phyloP scores from a whole-genome alignment of 2,329 filamentous ascomycete species.

The Colletotrichum spinosum region DNA sequence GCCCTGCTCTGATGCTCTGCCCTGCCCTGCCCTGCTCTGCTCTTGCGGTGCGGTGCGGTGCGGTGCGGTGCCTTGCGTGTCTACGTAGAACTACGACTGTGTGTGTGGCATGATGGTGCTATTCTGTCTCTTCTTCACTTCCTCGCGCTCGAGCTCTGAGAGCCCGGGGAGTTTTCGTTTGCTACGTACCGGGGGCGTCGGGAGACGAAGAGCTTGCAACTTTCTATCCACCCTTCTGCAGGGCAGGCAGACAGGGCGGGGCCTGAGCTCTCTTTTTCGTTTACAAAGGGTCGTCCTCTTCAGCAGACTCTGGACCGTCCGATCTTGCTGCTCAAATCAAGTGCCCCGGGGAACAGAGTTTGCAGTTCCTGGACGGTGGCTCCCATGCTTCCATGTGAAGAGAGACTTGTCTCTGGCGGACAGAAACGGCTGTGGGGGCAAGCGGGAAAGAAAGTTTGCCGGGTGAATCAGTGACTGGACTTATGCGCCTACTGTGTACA shows the following conservation, averaged over 20 bases:
- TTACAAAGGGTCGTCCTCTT: slow-evolving; percentile 21
- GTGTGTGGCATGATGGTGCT: not conserved
- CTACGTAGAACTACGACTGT: too few relatives aligned
- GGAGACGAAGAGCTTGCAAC: not conserved
- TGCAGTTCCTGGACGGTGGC: slow-evolving; percentile 28
- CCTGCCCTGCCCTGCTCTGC: too few relatives aligned
- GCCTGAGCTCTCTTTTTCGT: slow-evolving; percentile 26
- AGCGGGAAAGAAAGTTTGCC: slow-evolving; percentile 30
- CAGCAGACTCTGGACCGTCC: slow-evolving; percentile 26
- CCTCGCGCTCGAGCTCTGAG: slow-evolving; percentile 27
- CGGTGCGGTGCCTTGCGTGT: too few relatives aligned
- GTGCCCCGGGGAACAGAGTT: slow-evolving; percentile 22
- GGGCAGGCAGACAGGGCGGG: not conserved
- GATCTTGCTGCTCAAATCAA: slow-evolving; percentile 27
- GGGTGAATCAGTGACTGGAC: slow-evolving; percentile 33
- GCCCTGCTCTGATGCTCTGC: not conserved
- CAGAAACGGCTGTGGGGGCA: slow-evolving; percentile 34
- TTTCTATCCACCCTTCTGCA: not conserved
- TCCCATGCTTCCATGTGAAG: slow-evolving; percentile 37
- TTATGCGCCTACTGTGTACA: slow-evolving; percentile 22
- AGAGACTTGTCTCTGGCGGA: slow-evolving; percentile 29
- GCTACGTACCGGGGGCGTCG: slow-evolving; percentile 16
- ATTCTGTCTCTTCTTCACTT: not conserved
- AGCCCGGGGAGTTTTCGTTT: slow-evolving; percentile 2
- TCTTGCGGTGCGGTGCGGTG: too few relatives aligned